Evolutionary conservation across 2,329 filamentous ascomycete genomes (phyloP).

Genomic region (Penicillium freii): DNA sequence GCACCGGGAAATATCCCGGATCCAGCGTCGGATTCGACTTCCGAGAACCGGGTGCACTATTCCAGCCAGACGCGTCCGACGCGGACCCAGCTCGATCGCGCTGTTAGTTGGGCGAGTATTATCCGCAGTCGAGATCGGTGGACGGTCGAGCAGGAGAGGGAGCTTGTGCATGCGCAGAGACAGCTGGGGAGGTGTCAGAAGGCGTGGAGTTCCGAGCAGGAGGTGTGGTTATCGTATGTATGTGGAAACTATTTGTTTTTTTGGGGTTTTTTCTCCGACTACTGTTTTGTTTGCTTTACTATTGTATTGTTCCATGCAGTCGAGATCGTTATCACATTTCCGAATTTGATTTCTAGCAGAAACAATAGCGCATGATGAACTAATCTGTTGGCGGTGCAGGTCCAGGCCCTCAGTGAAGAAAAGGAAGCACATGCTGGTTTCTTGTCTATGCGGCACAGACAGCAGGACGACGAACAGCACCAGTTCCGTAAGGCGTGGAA

Average conservation of each 20-base stretch:
- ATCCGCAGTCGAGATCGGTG: constrained; percentile 29
- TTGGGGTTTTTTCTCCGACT: not conserved
- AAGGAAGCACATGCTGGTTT: constrained; percentile 36
- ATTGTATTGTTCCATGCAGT: not conserved
- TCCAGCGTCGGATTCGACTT: constrained; percentile 8
- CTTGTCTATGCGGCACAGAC: constrained; percentile 30
- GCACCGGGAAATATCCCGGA: not conserved
- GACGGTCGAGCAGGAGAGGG: constrained; percentile 31
- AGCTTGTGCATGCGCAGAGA: constrained; percentile 27
- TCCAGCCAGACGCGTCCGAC: constrained; percentile 12
- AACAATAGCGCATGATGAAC: not conserved
- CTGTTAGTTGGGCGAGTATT: constrained; percentile 34
- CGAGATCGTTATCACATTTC: not conserved
- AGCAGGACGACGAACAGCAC: constrained; percentile 34
- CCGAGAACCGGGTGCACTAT: constrained; percentile 12
- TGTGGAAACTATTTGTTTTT: constrained; percentile 9
- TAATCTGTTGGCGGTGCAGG: constrained; percentile 18
- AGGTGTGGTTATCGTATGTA: constrained; percentile 37
- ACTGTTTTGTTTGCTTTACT: not conserved
- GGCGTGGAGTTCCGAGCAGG: constrained; percentile 39
- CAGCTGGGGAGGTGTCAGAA: constrained; percentile 36
- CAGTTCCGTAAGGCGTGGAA: constrained; percentile 37
- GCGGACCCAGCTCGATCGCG: constrained; percentile 20
- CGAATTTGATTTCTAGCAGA: no score
- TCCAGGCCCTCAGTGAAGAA: constrained; percentile 33